Evolutionary conservation across 2,329 filamentous ascomycete species (phyloP), one percentile per base, ranked within the genome.

Genomic region (Fusarium bactridioides): DNA sequence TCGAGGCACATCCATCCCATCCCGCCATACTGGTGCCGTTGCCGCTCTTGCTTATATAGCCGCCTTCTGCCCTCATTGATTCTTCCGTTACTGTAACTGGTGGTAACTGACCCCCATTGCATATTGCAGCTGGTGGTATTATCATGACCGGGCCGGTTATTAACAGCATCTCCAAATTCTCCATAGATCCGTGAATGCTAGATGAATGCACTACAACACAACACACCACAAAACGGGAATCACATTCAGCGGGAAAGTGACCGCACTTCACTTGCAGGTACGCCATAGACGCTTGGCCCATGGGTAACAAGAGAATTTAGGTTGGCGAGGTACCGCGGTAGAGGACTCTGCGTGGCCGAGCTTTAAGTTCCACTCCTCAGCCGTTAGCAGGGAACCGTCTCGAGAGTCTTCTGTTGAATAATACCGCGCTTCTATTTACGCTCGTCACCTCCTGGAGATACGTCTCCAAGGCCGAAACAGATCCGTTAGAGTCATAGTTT

Each of bases 121-220:
- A 54, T 33, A 29, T 27, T 50, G 37, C 35, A 59, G 57, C 38
- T 71, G 53, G 55, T 54, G 53, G 69, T 64, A 72, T 61, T 29
- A 55, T 56, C 38, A 53, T 43, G 57, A 75, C 74, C 74, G 74
- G 74, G 62, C 74, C 74, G 74, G 74, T 77, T 61, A 69, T 77
- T 60, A 68, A 41, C 45, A 66, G 61, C 56, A 61, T 64, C 40
- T 61, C 50, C 62, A 40, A 45, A 54, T 61, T 67, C 43, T 62
- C 68, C 64, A 69, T 74, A 69, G 64, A 76, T 72, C 67, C 71
- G 69, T 71, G 62, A 67, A 76, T 65, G 62, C 47, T 58, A 74
- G 69, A 73, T 66, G 69, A 70, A 67, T 64, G 57, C 59, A 61
- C 68, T 53, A 38, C 44, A 27, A 69, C 59, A 45, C 27, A 27